These are phyloP conservation scores for Cercospora zeae-maydis DNA, from an alignment of 2,329 filamentous ascomycete species.

Conservation along the genomic window DNA sequence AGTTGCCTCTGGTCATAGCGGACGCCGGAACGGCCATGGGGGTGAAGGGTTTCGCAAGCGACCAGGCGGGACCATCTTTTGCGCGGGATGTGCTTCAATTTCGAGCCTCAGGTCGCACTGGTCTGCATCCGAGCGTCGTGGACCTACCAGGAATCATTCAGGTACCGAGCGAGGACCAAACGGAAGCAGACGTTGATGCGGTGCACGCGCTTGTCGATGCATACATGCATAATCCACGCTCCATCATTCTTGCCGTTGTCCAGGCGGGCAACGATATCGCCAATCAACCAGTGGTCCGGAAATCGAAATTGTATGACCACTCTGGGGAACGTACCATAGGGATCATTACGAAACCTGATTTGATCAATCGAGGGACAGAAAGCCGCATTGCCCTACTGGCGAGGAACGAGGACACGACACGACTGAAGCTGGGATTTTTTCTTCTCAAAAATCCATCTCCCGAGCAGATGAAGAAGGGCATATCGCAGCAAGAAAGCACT, in stretches of 20 bases:
- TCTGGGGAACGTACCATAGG: constrained; percentile 37
- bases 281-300: constrained; percentile 46
- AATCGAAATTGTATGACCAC: constrained; percentile 38
- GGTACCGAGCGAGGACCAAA: constrained; percentile 37
- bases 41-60: background rate
- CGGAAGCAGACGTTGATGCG: constrained; percentile 38
- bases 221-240: constrained; percentile 42
- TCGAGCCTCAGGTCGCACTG: constrained; percentile 30
- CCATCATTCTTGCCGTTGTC: constrained; percentile 45
- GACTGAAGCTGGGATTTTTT: constrained; percentile 35
- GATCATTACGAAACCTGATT: constrained; percentile 40
- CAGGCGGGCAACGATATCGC: constrained; percentile 45
- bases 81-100: constrained; percentile 32
- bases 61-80: constrained; percentile 22
- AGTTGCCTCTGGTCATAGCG: background rate
- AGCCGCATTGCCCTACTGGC: constrained; percentile 25
- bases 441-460: constrained; percentile 33
- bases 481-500: background rate
- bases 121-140: constrained; percentile 32
- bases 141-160: constrained; percentile 37
- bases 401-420: constrained; percentile 25
- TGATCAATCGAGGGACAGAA: constrained; percentile 33
- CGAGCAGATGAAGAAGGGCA: constrained; percentile 29
- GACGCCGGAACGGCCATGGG: constrained; percentile 21
- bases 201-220: constrained; percentile 40